These are phyloP conservation scores for Cymbidium sinense DNA, from an alignment of 106 monocot genomes.

Conservation along the genomic window DNA sequence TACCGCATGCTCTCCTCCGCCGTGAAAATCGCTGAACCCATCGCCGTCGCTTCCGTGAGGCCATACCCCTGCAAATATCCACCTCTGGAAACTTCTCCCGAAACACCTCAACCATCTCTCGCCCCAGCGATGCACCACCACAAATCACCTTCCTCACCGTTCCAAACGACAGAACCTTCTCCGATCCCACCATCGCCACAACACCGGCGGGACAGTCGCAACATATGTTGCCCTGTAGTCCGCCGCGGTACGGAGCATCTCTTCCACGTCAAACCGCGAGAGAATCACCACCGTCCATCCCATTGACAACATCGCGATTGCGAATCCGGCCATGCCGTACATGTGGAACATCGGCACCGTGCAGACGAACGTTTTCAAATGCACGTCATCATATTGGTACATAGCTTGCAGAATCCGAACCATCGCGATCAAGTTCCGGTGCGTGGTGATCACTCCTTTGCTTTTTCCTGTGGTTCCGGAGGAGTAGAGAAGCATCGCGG, in stretches of 20 bases:
- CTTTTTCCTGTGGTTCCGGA: conserved; percentile 81
- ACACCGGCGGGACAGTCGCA: conserved; percentile 81
- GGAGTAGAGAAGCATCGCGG: conserved; percentile 74
- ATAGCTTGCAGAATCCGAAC: conserved; percentile 44
- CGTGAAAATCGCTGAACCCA: background rate
- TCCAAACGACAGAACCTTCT: conserved; percentile 31
- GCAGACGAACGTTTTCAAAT: conserved; percentile 53
- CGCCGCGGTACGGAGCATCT: conserved; percentile 48
- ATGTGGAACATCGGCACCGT: conserved; percentile 94
- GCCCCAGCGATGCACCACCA: conserved; percentile 73
- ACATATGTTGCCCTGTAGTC: conserved; percentile 46
- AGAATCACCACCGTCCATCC: conserved; percentile 73
- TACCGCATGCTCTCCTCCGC: background rate
- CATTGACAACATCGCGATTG: conserved; percentile 41
- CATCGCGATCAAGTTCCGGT: conserved; percentile 71
- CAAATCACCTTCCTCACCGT: conserved; percentile 37
- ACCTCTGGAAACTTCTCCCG: conserved; percentile 5
- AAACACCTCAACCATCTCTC: conserved; percentile 58
- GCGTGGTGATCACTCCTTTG: conserved; percentile 80
- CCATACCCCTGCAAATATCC: conserved; percentile 15
- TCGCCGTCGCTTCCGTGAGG: conserved; percentile 8
- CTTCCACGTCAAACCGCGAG: conserved; percentile 56
- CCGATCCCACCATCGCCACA: conserved; percentile 56
- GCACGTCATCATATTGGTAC: conserved; percentile 22
- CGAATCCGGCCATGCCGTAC: conserved; percentile 75